A percentile compares a stretch with the other conserved stretches of the same genome.
phyloP scores from a whole-genome alignment of 495 filamentous ascomycete species.

The Neurospora tetraspora region DNA sequence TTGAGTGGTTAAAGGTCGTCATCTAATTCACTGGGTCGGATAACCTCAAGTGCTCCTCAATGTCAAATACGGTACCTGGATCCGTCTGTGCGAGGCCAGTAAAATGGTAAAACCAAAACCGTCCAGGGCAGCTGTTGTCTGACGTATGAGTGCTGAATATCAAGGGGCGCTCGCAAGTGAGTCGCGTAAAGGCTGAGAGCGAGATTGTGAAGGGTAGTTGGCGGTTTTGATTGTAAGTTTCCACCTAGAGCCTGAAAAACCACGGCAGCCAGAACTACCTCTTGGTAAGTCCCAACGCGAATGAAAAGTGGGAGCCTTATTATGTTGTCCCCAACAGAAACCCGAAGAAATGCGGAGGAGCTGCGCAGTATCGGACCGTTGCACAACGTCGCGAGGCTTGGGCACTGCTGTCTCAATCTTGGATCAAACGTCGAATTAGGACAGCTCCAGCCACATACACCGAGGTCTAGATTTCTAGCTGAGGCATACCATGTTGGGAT shows the following conservation, averaged over 20 bases:
- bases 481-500: background rate
- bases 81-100: background rate
- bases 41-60: background rate
- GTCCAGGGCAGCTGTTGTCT: too few species aligned
- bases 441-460: background rate
- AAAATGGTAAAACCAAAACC: too few species aligned
- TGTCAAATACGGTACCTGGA: background rate
- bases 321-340: background rate
- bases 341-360: too few species aligned
- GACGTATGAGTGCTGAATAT: background rate
- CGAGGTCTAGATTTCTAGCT: background rate
- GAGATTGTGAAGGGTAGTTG: background rate
- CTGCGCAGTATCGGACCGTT: background rate
- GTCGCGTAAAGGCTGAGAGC: background rate
- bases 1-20: background rate
- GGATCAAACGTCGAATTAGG: background rate
- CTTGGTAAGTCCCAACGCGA: too few species aligned
- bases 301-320: background rate
- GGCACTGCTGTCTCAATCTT: background rate
- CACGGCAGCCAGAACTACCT: too few species aligned
- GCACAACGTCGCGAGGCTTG: background rate
- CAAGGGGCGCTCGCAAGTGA: background rate
- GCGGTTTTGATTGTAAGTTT: background rate
- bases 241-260: background rate
- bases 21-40: background rate